Conservation (phyloP, 306 rosid species). For the Pyrus bretschneideri region DNA sequence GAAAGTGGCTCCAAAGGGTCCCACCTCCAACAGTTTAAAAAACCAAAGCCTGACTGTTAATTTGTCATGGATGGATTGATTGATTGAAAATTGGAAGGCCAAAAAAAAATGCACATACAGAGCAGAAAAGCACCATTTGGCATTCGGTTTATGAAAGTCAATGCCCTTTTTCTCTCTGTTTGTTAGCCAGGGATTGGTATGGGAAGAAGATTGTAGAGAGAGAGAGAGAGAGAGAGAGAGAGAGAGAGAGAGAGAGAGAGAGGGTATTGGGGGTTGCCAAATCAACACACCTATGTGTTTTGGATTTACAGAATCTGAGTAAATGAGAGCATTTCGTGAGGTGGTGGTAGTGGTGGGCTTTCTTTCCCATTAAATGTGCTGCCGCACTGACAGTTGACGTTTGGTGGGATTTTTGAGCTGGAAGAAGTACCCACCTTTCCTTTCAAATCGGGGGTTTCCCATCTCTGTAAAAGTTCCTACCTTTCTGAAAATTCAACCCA, state of each 20-base stretch:
- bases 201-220: slow-evolving; percentile 15
- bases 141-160: slow-evolving; percentile 50
- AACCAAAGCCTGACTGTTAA: slow-evolving; percentile 1
- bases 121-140: background rate
- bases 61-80: background rate
- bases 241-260: slow-evolving; percentile 8
- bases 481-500: slow-evolving; percentile 1
- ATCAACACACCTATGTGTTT: slow-evolving; percentile 26
- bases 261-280: slow-evolving; percentile 1
- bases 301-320: slow-evolving; percentile 28
- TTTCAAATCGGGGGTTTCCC: background rate
- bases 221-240: background rate
- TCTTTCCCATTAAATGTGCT: slow-evolving; percentile 33
- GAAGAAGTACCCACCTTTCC: slow-evolving; percentile 1
- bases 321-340: slow-evolving; percentile 24
- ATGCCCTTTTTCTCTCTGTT: slow-evolving; percentile 41
- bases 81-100: background rate
- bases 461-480: background rate
- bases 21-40: slow-evolving; percentile 20
- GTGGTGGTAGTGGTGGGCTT: slow-evolving; percentile 21
- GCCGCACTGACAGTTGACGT: slow-evolving; percentile 9
- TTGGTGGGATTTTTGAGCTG: slow-evolving; percentile 3
- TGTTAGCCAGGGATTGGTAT: slow-evolving; percentile 21
- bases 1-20: slow-evolving; percentile 28
- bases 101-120: background rate